Evolutionary conservation across 164 flowering plant species (phyloP), one percentile per base, ranked within the genome.

Genomic region (Houttuynia cordata): DNA sequence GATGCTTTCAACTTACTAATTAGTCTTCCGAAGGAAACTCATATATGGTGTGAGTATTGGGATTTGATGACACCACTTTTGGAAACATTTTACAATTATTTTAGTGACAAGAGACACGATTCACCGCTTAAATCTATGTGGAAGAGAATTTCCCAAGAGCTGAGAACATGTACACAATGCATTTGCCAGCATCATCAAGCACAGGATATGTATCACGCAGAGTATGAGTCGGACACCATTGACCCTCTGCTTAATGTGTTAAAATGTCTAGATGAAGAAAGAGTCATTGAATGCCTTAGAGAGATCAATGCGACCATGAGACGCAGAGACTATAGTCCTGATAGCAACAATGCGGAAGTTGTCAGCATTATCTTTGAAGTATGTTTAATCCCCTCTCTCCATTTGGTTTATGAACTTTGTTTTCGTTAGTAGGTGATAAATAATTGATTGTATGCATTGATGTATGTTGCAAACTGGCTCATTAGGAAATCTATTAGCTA

Each of bases 301-400:
- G 84, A 79, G 65, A 75, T 89, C 10, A 92, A 89, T 74, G 69
- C 71, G 23, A 81, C 66, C 68, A 60, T 88, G 51, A 64, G 62
- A 7, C 20, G 52, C 54, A 73, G 81, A 58, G 76, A 75, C 41
- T 78, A 83, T 70, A 77, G 79, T 70, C 68, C 77, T 24, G 68
- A 57, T 19, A 58, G 24, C 64, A 79, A 84, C 66, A 78, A 73
- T 78, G 74, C 71, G 59, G 87, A 85, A 73, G 85, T 92, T 71
- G 88, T 87, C 62, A 70, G 80, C 69, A 73, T 89, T 66, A 81
- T 89, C 89, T 92, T 83, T 73, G 98, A 92, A 92, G 98, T 85
- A 71, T 49, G 51, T 19, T 4, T 15, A 1, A 60, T 67, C 57
- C 41, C 51, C 24, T 63, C 13, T 41, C 10, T 20, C 6, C 13